Evolutionary conservation across 2,329 filamentous ascomycete species (phyloP), one percentile per base, ranked within the genome.

Genomic region (Dothideomycetes sp.): DNA sequence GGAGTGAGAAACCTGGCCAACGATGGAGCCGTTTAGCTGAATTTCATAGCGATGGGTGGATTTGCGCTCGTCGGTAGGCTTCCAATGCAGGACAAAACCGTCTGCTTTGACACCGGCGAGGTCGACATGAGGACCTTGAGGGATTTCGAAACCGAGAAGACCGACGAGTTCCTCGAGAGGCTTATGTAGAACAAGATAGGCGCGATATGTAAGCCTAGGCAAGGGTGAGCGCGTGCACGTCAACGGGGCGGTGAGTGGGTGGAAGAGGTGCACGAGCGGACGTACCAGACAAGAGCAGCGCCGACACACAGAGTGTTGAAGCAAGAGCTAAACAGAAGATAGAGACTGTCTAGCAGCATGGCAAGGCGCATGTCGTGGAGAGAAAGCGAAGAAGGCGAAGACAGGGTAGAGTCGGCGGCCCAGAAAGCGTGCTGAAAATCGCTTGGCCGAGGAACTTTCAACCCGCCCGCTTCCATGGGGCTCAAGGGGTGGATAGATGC

Each of bases 101-200:
- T 93, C 84, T 19, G 84, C 74, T 51, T 82, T 84, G 53, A 98
- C 91, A 48, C 84, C 86, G 41, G 89, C 86, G 23, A 98, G 76
- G 38, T 87, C 94, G 28, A 96, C 83, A 57, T 88, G 80, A 38
- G 91, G 91, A 17, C 85, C 74, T 47, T 87, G 81, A 46, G 91
- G 91, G 37, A 98, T 89, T 57, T 98, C 91, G 58, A 96, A 80
- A 45, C 89, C 88, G 33, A 98, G 78, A 35, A 95, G 84, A 52
- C 80, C 80, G 53, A 96, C 88, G 33, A 98, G 76, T 49, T 94
- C 80, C 43, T 89, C 84, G 43, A 94, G 86, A 17, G 89, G 87
- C 53, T 89, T 94, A 64, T 84, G 82, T 40, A 95, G 72, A 25
- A 93, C 91, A 58, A 88, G 84, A 67, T 83, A 86, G 47, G 86